Conservation (phyloP, 139 green algal genomes). For the Zygnema circumcarinatum region DNA sequence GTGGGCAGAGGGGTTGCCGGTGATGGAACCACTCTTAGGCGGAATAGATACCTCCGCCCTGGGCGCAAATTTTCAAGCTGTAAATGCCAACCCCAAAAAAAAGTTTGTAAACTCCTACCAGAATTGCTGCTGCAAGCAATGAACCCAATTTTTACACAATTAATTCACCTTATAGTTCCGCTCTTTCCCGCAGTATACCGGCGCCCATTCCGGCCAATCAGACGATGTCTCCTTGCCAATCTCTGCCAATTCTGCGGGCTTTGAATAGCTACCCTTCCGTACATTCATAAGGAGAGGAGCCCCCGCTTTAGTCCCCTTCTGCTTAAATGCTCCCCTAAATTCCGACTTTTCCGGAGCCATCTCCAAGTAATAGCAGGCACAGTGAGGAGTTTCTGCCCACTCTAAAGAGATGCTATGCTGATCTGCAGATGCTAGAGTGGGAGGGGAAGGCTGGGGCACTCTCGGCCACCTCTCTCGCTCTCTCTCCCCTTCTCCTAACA, state of each 20-base stretch:
- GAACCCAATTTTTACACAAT: too few relatives aligned
- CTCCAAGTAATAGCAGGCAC: conserved; percentile 21
- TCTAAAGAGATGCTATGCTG: conserved; percentile 11
- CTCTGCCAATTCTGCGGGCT: too few relatives aligned
- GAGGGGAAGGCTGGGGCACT: not conserved
- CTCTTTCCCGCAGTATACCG: conserved; percentile 17
- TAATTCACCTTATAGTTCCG: conserved; percentile 3
- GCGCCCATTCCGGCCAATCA: not conserved
- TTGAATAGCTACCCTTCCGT: too few relatives aligned
- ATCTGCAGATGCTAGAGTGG: not conserved
- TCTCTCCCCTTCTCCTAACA: too few relatives aligned
- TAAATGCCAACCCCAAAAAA: too few relatives aligned
- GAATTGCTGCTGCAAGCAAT: too few relatives aligned
- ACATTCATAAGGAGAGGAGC: too few relatives aligned
- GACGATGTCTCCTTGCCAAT: too few relatives aligned
- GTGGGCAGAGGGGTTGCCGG: not conserved
- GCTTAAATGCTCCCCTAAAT: too few relatives aligned
- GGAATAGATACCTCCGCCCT: conserved; percentile 20
- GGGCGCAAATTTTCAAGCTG: not conserved
- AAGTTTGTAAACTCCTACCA: too few relatives aligned
- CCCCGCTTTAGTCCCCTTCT: too few relatives aligned
- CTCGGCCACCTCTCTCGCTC: too few relatives aligned
- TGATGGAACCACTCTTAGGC: not conserved
- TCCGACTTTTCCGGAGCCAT: conserved; percentile 6
- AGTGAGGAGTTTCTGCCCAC: conserved; percentile 8